Percentiles rank a stretch among this genome's conserved stretches.
Conservation (phyloP, 2,329 filamentous ascomycete genomes). For the Scorias spongiosa region DNA sequence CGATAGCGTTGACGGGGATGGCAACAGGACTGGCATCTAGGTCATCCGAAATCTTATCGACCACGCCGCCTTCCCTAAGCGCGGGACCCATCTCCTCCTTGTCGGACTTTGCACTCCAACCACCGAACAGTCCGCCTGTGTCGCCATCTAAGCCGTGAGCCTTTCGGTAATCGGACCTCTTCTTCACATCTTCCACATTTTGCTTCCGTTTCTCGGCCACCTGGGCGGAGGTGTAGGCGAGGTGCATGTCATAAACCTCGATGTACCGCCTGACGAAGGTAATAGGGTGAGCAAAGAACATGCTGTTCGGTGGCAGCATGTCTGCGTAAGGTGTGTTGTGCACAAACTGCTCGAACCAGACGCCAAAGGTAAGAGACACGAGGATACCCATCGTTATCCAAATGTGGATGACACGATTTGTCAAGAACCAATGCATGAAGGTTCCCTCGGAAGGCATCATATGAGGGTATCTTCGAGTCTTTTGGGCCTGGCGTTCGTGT, state of each 20-base stretch:
- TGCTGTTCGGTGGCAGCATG: constrained; percentile 56
- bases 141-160: constrained; percentile 63
- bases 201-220: constrained; percentile 57
- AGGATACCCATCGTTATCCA: constrained; percentile 70
- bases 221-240: constrained; percentile 52
- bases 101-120: constrained; percentile 28
- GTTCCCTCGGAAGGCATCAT: constrained; percentile 76
- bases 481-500: constrained; percentile 51
- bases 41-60: neutral
- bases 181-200: constrained; percentile 71
- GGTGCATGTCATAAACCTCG: constrained; percentile 62
- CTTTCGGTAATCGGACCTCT: constrained; percentile 71
- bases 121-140: constrained; percentile 33
- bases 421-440: constrained; percentile 72
- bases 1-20: neutral
- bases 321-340: constrained; percentile 64
- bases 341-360: constrained; percentile 66
- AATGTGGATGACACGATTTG: constrained; percentile 60
- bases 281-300: constrained; percentile 56
- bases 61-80: constrained; percentile 23
- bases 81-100: constrained; percentile 19
- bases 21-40: neutral
- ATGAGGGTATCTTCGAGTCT: constrained; percentile 63
- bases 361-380: constrained; percentile 51
- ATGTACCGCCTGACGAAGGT: constrained; percentile 48